Base-by-base conservation (phyloP, 805 yeast species). In the Barnettozyma pratensis region DNA sequence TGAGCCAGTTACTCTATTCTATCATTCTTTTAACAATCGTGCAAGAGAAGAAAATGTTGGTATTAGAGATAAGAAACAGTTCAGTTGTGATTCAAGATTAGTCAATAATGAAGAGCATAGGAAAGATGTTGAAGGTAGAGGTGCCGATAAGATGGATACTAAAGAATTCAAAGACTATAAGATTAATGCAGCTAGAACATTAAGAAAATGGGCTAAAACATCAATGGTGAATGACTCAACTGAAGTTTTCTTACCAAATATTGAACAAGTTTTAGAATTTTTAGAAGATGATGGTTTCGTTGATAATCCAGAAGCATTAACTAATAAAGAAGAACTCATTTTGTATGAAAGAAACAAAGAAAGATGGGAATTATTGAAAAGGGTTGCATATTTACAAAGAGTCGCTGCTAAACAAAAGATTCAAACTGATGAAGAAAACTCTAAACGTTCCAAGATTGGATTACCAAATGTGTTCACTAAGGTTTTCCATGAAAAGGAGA, bases 21-120 rank as follows among this genome's bases (percentile, higher is more conserved):
- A 63, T 47, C 74, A 74, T 52, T 83, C 96, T 0, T 92, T 91
- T 69, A 92, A 91, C 64, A 81, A 87, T 60, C 75, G 95, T 59
- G 95, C 96, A 0, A 96, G 97, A 30, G 85, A 77, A 48, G 96
- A 88, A 30, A 92, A 92, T 61, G 68, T 71, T 37, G 98, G 98
- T 45, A 77, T 92, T 25, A 71, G 96, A 48, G 97, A 90, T 50
- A 80, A 79, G 60, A 92, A 92, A 69, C 80, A 81, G 47, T 79
- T 81, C 46, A 87, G 96, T 7, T 75, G 83, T 1, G 98, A 92
- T 64, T 76, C 91, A 0, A 78, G 98, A 62, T 82, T 91, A 35
- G 82, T 82, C 42, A 80, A 81, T 35, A 85, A 76, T 57, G 69
- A 69, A n/a, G 65, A 62, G 10, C 97, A 91, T 63, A 70, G 72